Percentiles rank a stretch among this genome's conserved stretches.
These are phyloP conservation scores for Vinca minor DNA, from an alignment of 257 asterid genomes.

Conservation along the genomic window DNA sequence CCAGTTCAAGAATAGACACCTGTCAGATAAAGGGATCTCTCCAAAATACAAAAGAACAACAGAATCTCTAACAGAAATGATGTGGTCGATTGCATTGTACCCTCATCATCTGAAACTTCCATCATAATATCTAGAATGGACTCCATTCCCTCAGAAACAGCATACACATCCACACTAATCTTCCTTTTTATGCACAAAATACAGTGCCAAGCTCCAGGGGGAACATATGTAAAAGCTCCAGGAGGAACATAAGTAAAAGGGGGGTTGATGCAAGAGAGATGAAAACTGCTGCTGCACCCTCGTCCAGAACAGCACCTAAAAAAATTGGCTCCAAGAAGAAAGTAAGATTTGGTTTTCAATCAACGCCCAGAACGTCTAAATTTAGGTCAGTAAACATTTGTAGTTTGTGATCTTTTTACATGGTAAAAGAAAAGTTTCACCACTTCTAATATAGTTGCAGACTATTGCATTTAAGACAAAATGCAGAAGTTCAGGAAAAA, in stretches of 20 bases:
- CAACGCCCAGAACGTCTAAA: neutral
- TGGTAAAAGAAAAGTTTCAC: neutral
- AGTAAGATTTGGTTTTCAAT: neutral
- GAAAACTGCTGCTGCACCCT: constrained; percentile 30
- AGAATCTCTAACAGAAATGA: neutral
- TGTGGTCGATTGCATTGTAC: constrained; percentile 6
- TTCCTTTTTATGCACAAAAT: constrained; percentile 22
- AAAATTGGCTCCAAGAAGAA: neutral
- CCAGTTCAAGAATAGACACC: constrained; percentile 9
- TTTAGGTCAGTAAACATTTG: neutral
- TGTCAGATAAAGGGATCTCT: neutral
- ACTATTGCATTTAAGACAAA: neutral
- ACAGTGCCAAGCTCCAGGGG: constrained; percentile 29
- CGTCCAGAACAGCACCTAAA: constrained; percentile 26
- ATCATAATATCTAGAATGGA: constrained; percentile 18
- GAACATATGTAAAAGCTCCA: constrained; percentile 19
- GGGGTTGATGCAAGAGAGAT: constrained; percentile 26
- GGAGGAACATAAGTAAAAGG: constrained; percentile 20
- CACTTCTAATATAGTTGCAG: neutral
- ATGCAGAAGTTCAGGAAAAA: neutral
- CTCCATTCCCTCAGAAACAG: constrained; percentile 29
- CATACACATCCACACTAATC: constrained; percentile 24
- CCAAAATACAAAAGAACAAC: constrained; percentile 3
- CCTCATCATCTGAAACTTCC: constrained; percentile 17
- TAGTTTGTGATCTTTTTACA: neutral